Evolutionary conservation across 2,329 filamentous ascomycete species (phyloP), one percentile per base, ranked within the genome.

Genomic region (Calonectria crousiana): DNA sequence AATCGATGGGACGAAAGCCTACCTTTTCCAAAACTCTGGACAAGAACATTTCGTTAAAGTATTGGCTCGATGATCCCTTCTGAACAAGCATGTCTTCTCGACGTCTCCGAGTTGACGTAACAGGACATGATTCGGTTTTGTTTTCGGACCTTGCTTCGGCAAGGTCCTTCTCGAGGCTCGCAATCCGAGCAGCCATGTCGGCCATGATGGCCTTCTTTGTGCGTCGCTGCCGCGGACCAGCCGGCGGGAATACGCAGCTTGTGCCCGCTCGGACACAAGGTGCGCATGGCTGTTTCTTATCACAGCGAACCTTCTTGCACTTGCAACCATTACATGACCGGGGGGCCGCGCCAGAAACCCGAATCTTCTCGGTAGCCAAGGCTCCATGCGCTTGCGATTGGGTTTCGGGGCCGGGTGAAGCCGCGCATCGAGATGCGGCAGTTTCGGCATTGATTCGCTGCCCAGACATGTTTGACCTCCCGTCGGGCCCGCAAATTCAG

Each of bases 221-320:
- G 8, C 81, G 80, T 23, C 82, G 82, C 0, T 75, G 67, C 32
- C 76, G 72, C 10, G 78, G 79, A 0, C 79, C 79, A 8, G 71
- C 49, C 34, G 79, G 77, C 9, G 84, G 82, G 67, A 83, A 85
- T 13, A 77, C 74, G 53, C 84, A 85, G 8, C 78, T 67, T 16
- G 78, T 76, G 0, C 79, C 78, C 41, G 79, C 79, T 73, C 92
- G 90, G 41, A 89, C 88, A 81, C 93, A 95, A 80, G 94, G 94
- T 73, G 90, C 89, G 81, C 93, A 95, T 10, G 93, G 92, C 83
- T 92, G 89, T 74, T 89, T 87, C 84, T 94, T 95, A 84, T 95
- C 92, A 86, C 93, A 95, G 78, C 93, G 92, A 69, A 95, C 93
- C 83, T 93, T 93, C 71, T 91, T 85, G 64, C 86, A 85, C 13